phyloP scores from a whole-genome alignment of 169 alveolate genomes.

The Plasmodium malariae region DNA sequence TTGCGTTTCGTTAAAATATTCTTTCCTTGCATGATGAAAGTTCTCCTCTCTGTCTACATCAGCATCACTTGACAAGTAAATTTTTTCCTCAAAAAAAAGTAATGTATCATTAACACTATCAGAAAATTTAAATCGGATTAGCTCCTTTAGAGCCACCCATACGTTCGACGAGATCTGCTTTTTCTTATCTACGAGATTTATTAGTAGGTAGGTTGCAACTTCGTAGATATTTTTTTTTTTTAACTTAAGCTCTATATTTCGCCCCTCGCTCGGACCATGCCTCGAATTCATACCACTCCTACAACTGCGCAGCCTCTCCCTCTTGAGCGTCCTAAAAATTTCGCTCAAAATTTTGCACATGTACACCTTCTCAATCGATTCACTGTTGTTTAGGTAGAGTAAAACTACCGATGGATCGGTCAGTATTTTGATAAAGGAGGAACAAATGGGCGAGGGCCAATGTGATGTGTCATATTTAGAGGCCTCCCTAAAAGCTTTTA shows the following conservation, averaged over 20 bases:
- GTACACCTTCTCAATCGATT: conserved; percentile 30
- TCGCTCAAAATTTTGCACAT: conserved; percentile 59
- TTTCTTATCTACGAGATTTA: conserved; percentile 60
- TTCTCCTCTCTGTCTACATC: not conserved
- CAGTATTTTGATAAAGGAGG: conserved; percentile 30
- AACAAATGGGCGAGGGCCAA: conserved; percentile 53
- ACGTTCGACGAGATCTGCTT: conserved; percentile 20
- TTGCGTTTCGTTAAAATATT: not conserved
- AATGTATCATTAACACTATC: conserved; percentile 38
- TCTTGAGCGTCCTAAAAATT: conserved; percentile 17
- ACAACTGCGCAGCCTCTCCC: conserved; percentile 8
- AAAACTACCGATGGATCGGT: conserved; percentile 18
- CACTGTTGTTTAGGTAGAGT: conserved; percentile 33
- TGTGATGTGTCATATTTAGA: conserved; percentile 27
- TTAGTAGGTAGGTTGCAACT: conserved; percentile 39
- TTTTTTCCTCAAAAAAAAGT: conserved; percentile 37
- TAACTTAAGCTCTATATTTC: not conserved
- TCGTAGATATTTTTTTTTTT: conserved; percentile 58
- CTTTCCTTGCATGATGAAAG: not conserved
- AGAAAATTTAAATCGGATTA: conserved; percentile 51
- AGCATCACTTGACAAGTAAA: conserved; percentile 1
- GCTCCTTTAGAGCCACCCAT: conserved; percentile 67
- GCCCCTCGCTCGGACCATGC: not conserved
- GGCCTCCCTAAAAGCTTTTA: conserved; percentile 63
- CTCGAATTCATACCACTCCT: not conserved